Conservation (phyloP, 1,284 basidiomycete genomes). For the Tilletia setariae region DNA sequence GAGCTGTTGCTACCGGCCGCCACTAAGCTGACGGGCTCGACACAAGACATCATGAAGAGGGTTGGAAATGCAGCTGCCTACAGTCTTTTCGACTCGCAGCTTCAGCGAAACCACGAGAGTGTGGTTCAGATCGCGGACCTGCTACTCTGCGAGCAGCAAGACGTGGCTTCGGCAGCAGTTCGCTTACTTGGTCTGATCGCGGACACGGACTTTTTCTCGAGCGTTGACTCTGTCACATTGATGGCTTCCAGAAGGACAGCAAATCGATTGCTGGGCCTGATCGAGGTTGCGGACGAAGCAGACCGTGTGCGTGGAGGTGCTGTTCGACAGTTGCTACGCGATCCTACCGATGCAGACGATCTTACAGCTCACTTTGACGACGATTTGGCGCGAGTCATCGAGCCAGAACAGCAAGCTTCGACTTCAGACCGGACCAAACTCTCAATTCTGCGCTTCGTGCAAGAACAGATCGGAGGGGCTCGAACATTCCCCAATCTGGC, state of each 20-base stretch:
- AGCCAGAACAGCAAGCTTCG: constrained; percentile 58
- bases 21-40: neutral
- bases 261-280: constrained; percentile 69
- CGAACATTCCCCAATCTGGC: constrained; percentile 77
- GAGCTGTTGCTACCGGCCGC: constrained; percentile 81
- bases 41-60: constrained; percentile 18
- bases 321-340: constrained; percentile 64
- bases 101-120: constrained; percentile 68
- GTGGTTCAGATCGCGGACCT: constrained; percentile 81
- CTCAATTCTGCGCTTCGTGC: constrained; percentile 79
- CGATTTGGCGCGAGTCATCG: constrained; percentile 58
- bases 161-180: constrained; percentile 74
- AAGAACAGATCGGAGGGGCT: constrained; percentile 69
- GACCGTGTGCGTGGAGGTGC: constrained; percentile 81
- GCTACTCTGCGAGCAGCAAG: constrained; percentile 70
- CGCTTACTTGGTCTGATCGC: constrained; percentile 72
- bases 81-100: constrained; percentile 71
- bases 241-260: constrained; percentile 56
- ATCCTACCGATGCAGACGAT: constrained; percentile 60
- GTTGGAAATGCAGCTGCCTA: constrained; percentile 56
- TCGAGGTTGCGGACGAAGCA: constrained; percentile 79
- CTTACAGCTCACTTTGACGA: constrained; percentile 61
- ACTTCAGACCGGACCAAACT: constrained; percentile 50
- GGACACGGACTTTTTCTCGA: constrained; percentile 60
- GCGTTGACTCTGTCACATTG: constrained; percentile 64